phyloP scores from a whole-genome alignment of 2,329 filamentous ascomycete species.

The Aureobasidium mangrovei region DNA sequence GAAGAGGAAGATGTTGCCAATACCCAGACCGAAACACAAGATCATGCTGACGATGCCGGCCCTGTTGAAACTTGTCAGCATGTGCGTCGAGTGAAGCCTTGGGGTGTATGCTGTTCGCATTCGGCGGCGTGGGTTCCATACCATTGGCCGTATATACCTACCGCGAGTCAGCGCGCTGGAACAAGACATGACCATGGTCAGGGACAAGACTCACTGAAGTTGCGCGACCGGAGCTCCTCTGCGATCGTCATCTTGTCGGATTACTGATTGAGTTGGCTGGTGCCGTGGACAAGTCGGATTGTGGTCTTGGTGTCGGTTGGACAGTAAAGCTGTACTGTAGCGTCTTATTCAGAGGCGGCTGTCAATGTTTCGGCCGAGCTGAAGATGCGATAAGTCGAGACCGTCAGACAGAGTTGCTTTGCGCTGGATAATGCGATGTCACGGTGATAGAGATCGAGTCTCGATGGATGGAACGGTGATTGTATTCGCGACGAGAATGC shows the following conservation, averaged over 20 bases:
- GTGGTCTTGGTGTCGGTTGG: not conserved
- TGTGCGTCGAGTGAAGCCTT: not conserved
- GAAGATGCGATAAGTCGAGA: not conserved
- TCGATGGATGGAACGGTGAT: not conserved
- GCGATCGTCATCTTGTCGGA: conserved; percentile 45
- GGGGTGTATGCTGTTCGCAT: not conserved
- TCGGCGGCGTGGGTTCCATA: conserved; percentile 31
- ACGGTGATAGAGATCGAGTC: not conserved
- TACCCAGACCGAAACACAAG: conserved; percentile 58
- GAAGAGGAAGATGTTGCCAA: conserved; percentile 59
- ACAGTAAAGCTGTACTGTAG: not conserved
- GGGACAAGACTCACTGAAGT: conserved; percentile 49
- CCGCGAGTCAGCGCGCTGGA: conserved; percentile 12
- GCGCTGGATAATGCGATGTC: not conserved
- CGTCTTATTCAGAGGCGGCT: conserved; percentile 1
- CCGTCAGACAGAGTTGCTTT: not conserved
- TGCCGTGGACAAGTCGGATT: not conserved
- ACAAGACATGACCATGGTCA: conserved; percentile 10
- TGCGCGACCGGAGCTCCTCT: conserved; percentile 55
- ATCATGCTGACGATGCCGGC: conserved; percentile 53
- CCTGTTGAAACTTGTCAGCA: conserved; percentile 28
- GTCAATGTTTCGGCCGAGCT: conserved; percentile 1
- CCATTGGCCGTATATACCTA: conserved; percentile 63
- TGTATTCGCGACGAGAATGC: not conserved
- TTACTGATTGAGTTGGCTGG: not conserved